Base-by-base conservation (phyloP, 169 alveolate species). In the Plasmodium sp. region DNA sequence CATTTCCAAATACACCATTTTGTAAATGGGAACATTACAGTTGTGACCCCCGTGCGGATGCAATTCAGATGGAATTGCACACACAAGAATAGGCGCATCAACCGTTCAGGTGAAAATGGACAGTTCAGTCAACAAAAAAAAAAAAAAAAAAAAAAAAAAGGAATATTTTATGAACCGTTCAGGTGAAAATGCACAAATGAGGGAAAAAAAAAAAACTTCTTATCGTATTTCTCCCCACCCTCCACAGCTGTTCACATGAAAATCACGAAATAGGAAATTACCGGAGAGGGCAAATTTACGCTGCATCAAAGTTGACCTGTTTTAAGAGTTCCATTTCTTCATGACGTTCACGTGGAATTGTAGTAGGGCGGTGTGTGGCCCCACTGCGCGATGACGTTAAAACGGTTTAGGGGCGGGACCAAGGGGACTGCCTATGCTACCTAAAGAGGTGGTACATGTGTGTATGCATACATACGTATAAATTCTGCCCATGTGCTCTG, bases 281-380 rank as follows among this genome's bases (percentile, higher is more conserved):
- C 62, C 62, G 22, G 62, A 51, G 62, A 51, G 62, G 62, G 22
- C 22, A 51, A 51, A 51, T 51, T 51, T 51, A 51, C 62, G 62
- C 62, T 51, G 18, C 12, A 51, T 51, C 62, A 14, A 12, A 12
- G 62, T 51, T 51, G 18, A 51, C 62, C 77, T 18, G 39, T 27
- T 67, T 67, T 67, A 67, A 67, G 77, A 67, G 33, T 67, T 67
- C 77, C 77, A 67, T 67, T 67, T 67, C 39, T n/a, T 22, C 77
- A 18, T 31, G n/a, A 10, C 16, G 77, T 7, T 2, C 41, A 67
- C 27, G 39, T 9, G 5, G 41, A 67, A 67, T 67, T 27, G 33
- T 67, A n/a, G 5, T 22, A 31, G 77, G 62, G 62, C 62, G 18
- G 62, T 51, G 22, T 51, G 9, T 51, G 62, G 16, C 22, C 6